phyloP scores from a whole-genome alignment of 306 rosid species.

The Prunus salicina region DNA sequence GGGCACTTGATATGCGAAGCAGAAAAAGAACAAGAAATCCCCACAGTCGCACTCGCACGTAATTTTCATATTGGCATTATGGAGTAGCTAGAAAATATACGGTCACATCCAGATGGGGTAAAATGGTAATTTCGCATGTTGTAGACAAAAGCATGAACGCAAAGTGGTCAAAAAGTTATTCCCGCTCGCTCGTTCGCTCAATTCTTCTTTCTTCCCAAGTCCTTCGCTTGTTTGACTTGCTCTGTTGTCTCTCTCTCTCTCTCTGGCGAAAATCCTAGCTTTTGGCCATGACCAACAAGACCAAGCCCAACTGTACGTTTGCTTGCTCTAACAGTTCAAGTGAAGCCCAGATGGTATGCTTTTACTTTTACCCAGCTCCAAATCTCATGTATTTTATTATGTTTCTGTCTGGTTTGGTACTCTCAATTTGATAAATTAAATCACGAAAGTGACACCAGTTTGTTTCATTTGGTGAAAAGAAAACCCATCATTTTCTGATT shows the following conservation, averaged over 20 bases:
- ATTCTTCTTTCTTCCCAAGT: not conserved
- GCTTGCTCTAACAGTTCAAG: not conserved
- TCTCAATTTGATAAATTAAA: not conserved
- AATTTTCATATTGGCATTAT: not conserved
- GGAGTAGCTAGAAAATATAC: not conserved
- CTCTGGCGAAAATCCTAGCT: slow-evolving; percentile 3
- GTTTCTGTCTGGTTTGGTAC: not conserved
- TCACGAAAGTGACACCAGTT: not conserved
- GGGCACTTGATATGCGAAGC: no score
- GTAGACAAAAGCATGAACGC: not conserved
- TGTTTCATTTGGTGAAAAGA: slow-evolving; percentile 6
- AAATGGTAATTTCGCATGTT: not conserved
- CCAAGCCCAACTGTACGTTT: not conserved
- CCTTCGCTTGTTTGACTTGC: not conserved
- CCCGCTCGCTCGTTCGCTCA: not conserved
- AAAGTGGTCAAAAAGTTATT: not conserved
- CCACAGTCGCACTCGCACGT: not conserved
- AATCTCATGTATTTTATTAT: not conserved
- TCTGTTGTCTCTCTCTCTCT: not conserved
- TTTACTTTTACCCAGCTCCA: slow-evolving; percentile 1
- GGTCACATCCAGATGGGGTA: not conserved
- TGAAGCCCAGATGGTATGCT: slow-evolving; percentile 11
- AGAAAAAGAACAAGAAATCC: no score
- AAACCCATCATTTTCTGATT: not conserved
- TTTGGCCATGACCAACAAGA: not conserved